Evolutionary conservation across 306 rosid species (phyloP), one percentile per base, ranked within the genome.

Genomic region (Quercus engelmannii): DNA sequence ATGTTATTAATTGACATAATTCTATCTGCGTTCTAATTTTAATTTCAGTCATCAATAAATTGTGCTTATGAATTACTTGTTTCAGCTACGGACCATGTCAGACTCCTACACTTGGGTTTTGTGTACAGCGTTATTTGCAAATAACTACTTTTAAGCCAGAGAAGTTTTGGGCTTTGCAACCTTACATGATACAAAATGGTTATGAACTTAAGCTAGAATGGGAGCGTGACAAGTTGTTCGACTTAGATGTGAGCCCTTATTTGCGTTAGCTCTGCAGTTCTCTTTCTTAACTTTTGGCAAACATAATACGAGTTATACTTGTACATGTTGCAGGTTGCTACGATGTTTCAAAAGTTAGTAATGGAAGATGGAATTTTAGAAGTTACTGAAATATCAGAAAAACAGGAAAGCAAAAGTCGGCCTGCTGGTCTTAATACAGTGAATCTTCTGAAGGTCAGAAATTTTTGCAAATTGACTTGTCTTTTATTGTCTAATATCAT

Each of bases 41-140:
- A 55, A 80, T 73, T 84, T 61, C 38, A 74, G 76, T 35, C 61
- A 77, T 82, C 76, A 31, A 63, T 80, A 83, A 78, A 85, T 76
- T 78, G 68, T 58, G 67, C 73, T 76, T 54, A 51, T 76, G 83
- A 61, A 73, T 83, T 81, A 69, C 81, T 59, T 81, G 67, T 89
- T 90, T 87, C 97, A 94, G 99, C 77, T 94, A 94, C 79, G 99
- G 99, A 70, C 99, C 99, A 15, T 94, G 99, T 82, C 99, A 94
- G 85, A 92, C 99, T 87, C 99, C 99, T 25, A 92, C 99, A 49
- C 86, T 94, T 65, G 99, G 99, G 79, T 94, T 94, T 84, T 94
- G 99, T 28, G 99, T 94, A 81, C 97, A 91, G 86, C 95, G 95
- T 3, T 88, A 92, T 94, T 78, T 94, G 83, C 99, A 91, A 87